Evolutionary conservation across 2,329 filamentous ascomycete genomes (phyloP), one percentile per base, ranked within the genome.

Genomic region (Ophiostoma montium): DNA sequence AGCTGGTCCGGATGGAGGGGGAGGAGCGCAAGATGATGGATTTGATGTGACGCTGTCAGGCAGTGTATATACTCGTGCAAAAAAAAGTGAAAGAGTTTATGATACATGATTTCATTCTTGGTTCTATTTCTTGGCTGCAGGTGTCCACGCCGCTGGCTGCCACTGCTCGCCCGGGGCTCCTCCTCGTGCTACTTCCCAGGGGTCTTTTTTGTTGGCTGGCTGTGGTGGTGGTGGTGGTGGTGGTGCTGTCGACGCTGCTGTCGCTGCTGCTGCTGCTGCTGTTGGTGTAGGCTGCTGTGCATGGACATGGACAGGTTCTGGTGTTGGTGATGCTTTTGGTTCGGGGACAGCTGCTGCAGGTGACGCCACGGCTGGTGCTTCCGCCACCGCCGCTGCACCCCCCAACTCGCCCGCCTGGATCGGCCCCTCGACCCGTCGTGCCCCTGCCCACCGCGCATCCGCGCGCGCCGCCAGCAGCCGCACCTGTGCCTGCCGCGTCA

Each of bases 61-160:
- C n/a, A n/a, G n/a, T n/a, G n/a, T n/a, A n/a, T n/a, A n/a, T n/a
- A n/a, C n/a, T n/a, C n/a, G n/a, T n/a, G n/a, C n/a, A 31, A 43
- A 13, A 19, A 18, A 19, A n/a, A 42, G 18, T 21, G 11, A 23
- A 4, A 9, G 12, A 42, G 10, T 42, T 23, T 30, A 30, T 13
- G n/a, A 42, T n/a, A 35, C 13, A 35, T 9, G 10, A 38, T 41
- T 13, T 27, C 15, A 21, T 21, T 18, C 19, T 13, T 39, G 7
- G 8, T 10, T 19, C 7, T 30, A 57, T 56, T 65, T 67, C 30
- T 61, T 60, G 10, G 57, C 45, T 19, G 54, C 11, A 2, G 60
- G 61, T 9, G 55, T 66, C 82, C 82, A 86, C 3, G 76, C 65
- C 44, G 75, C 60, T 0, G 82, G 82, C 62, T 84, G 78, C 79